Evolutionary conservation across 2,329 filamentous ascomycete species (phyloP), one percentile per base, ranked within the genome.

Genomic region (Spiromastix sp.): DNA sequence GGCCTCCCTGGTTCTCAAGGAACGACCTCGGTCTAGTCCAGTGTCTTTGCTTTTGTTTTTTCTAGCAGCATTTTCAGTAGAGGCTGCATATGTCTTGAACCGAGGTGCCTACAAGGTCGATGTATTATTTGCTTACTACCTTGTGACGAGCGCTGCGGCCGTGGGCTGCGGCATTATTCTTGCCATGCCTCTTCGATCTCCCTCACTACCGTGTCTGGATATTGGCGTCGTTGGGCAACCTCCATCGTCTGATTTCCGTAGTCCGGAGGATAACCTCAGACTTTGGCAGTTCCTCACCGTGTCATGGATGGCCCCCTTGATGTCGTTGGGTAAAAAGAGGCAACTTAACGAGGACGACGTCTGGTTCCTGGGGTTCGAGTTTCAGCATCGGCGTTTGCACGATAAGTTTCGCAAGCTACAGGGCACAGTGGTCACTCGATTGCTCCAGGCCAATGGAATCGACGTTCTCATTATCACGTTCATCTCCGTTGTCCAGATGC

Each of bases 231-330:
- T 74, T 2, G 75, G 71, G 35, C 61, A 66, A 12, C 43, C 58
- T 4, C 75, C 82, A 1, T 77, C 70, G 0, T 66, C 61, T 2
- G 56, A 67, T 2, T 61, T 82, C n/a, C 79, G 85, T 19, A 78
- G 71, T 31, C 79, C 86, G 0, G 86, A 94, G 54, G 86, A 94
- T 47, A 77, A 81, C 43, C 55, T 93, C 16, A 81, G 71, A 1
- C 64, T 87, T 1, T 86, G 84, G 72, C 81, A 87, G 46, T 94
- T 85, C 60, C 81, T 89, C 73, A 79, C 75, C 4, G 80, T 93
- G 18, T 82, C 75, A 0, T 94, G 86, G 86, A 79, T 93, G 61
- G 65, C 67, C 1, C 80, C 85, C 0, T 60, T 93, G 5, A 85
- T 93, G 9, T 61, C 65, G 2, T 57, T 77, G 16, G 84, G 80